Conservation (phyloP, 768 basidiomycete genomes). For the Podaxis rugospora region DNA sequence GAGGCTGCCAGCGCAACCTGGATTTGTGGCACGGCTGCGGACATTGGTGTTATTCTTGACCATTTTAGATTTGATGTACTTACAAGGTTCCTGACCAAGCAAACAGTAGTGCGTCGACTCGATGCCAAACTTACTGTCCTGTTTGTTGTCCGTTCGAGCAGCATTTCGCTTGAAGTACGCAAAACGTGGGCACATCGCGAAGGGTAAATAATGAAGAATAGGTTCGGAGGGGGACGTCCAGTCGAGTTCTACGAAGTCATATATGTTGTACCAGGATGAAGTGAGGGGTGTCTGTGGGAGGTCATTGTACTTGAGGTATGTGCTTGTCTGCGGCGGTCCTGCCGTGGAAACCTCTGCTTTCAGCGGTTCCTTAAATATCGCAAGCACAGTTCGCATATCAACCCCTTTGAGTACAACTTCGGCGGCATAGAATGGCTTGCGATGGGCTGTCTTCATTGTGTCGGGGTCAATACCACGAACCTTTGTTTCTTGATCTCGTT, state of each 20-base stretch:
- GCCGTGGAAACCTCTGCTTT: slow-evolving; percentile 55
- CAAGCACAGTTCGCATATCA: slow-evolving; percentile 74
- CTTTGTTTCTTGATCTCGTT: slow-evolving; percentile 77
- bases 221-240: slow-evolving; percentile 55
- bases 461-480: slow-evolving; percentile 53
- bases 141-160: slow-evolving; percentile 34
- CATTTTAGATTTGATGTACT: slow-evolving; percentile 19
- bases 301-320: slow-evolving; percentile 42
- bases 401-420: slow-evolving; percentile 77
- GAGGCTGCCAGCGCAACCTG: slow-evolving; percentile 57
- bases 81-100: slow-evolving; percentile 69
- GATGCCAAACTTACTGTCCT: slow-evolving; percentile 76
- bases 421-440: slow-evolving; percentile 85
- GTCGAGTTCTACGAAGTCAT: slow-evolving; percentile 82
- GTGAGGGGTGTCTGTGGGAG: slow-evolving; percentile 38
- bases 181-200: slow-evolving; percentile 78
- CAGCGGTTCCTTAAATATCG: slow-evolving; percentile 68
- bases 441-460: slow-evolving; percentile 55
- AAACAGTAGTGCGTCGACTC: slow-evolving; percentile 83
- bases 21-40: slow-evolving; percentile 54
- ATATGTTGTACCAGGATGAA: slow-evolving; percentile 68
- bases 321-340: slow-evolving; percentile 38
- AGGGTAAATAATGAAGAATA: slow-evolving; percentile 61
- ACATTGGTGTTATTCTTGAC: not conserved
- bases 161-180: slow-evolving; percentile 71